Percentiles rank a stretch among this genome's conserved stretches.
These are phyloP conservation scores for Apiospora malaysiana DNA, from an alignment of 2,329 filamentous ascomycete species.

Conservation along the genomic window DNA sequence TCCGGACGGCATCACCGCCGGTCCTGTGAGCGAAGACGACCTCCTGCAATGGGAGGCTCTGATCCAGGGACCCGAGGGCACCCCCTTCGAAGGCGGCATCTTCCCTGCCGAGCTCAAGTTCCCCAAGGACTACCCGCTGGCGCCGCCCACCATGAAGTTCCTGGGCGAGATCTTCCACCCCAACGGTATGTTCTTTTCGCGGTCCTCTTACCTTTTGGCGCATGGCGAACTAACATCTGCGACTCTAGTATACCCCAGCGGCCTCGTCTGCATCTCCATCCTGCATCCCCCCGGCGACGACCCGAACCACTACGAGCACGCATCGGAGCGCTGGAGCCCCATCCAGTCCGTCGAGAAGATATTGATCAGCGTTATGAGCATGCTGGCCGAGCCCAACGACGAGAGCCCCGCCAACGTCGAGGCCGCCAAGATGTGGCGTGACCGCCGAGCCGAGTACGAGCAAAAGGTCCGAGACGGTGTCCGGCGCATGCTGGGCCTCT, in stretches of 20 bases:
- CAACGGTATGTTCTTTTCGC: conserved; percentile 68
- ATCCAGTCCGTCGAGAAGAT: conserved; percentile 99
- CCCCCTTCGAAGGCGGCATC: conserved; percentile 93
- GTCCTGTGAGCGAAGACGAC: conserved; percentile 92
- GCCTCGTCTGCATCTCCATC: conserved; percentile 97
- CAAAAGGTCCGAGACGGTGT: conserved; percentile 84
- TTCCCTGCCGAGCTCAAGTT: conserved; percentile 96
- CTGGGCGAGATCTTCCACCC: conserved; percentile 94
- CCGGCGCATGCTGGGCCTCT: conserved; percentile 77
- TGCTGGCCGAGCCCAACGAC: conserved; percentile 96
- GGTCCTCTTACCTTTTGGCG: conserved; percentile 10
- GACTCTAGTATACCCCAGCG: conserved; percentile 80
- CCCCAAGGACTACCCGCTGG: conserved; percentile 94
- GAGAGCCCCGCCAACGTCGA: conserved; percentile 97
- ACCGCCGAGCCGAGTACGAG: conserved; percentile 83
- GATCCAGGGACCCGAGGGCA: conserved; percentile 93
- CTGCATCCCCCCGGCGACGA: conserved; percentile 95
- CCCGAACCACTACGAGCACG: conserved; percentile 97
- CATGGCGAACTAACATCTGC: no score
- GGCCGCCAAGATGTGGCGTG: conserved; percentile 95
- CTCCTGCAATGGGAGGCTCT: conserved; percentile 95
- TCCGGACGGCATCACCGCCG: conserved; percentile 96
- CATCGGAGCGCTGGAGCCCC: conserved; percentile 93
- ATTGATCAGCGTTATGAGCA: conserved; percentile 95
- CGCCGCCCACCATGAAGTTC: conserved; percentile 96